Conservation (phyloP, 495 filamentous ascomycete genomes). For the Oidiodendron maius region DNA sequence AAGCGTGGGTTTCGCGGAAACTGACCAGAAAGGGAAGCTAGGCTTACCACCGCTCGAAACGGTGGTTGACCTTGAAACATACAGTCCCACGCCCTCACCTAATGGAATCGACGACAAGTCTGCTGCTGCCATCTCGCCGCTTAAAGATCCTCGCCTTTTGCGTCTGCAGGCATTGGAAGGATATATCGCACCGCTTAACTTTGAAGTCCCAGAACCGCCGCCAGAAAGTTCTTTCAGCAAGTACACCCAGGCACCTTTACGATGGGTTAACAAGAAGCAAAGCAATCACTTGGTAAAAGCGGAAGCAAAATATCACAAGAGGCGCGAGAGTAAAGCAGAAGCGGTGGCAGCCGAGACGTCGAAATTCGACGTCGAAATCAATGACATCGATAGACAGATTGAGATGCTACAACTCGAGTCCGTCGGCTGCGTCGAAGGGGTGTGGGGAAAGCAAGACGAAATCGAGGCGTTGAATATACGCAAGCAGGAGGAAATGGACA, state of each 20-base stretch:
- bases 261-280: slow-evolving; percentile 7
- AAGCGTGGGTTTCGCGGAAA: background rate
- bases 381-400: background rate
- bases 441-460: too few relatives aligned
- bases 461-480: background rate
- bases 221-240: background rate
- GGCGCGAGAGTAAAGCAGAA: background rate
- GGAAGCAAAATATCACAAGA: background rate
- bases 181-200: slow-evolving; percentile 6
- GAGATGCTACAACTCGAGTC: background rate
- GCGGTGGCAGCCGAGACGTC: background rate
- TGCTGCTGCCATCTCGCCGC: too few relatives aligned
- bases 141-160: slow-evolving; percentile 7
- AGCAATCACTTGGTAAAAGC: slow-evolving; percentile 3
- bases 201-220: background rate
- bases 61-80: background rate
- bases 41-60: slow-evolving; percentile 1
- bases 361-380: background rate
- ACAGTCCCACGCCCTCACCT: background rate
- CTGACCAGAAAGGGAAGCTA: slow-evolving; percentile 6
- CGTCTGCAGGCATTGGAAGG: slow-evolving; percentile 7
- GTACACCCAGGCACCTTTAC: background rate
- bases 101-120: background rate
- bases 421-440: background rate
- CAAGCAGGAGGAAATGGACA: background rate